Evolutionary conservation across 129 eudicot species (phyloP).

Genomic region (Flaveria ramosissima): DNA sequence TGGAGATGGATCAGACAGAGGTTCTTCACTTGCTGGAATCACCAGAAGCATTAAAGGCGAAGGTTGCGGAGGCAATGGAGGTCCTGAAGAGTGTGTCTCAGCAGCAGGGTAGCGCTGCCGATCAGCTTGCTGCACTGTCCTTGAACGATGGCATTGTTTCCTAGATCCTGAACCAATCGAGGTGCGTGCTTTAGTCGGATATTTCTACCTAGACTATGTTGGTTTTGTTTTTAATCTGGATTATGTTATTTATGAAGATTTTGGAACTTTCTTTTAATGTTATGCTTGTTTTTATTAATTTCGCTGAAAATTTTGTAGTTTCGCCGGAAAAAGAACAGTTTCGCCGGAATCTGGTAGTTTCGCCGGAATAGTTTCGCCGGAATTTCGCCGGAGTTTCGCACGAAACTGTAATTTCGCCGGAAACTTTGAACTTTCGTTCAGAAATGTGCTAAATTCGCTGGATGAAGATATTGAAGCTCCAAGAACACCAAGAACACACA

Average conservation of each 20-base stretch:
- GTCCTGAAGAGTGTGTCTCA: constrained; percentile 63
- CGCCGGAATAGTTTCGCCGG: no score
- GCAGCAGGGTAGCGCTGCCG: constrained; percentile 65
- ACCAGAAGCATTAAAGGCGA: constrained; percentile 71
- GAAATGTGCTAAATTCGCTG: no score
- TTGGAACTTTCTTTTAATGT: not conserved
- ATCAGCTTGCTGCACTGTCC: constrained; percentile 62
- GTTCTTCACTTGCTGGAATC: constrained; percentile 79
- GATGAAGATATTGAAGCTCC: no score
- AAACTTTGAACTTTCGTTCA: no score
- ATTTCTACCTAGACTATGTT: not conserved
- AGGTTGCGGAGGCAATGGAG: constrained; percentile 84
- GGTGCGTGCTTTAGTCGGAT: not conserved
- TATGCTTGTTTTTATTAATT: no score
- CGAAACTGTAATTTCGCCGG: no score
- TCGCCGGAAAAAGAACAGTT: no score
- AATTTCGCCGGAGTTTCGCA: no score
- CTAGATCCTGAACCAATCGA: not conserved
- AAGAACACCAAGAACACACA: no score
- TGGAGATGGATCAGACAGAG: constrained; percentile 86
- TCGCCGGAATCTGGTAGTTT: no score
- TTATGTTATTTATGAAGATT: constrained; percentile 9
- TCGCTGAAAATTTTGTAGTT: no score
- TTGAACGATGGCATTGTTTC: constrained; percentile 58
- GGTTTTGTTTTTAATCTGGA: constrained; percentile 16